Conservation (phyloP, 768 basidiomycete genomes). For the Tylopilus vinaceipallidus region DNA sequence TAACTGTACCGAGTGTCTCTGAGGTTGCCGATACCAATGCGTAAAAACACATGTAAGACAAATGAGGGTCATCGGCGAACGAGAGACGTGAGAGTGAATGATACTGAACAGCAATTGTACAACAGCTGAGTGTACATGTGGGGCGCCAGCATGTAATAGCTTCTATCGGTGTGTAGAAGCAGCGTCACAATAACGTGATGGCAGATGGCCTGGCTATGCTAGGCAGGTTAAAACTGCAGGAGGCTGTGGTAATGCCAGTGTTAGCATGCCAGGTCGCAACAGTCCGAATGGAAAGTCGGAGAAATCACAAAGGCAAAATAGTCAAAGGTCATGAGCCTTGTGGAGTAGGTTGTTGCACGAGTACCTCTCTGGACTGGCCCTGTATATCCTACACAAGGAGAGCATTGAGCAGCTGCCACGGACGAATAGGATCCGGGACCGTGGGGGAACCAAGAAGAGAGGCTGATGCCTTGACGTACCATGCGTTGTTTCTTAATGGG, state of each 20-base stretch:
- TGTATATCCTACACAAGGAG: slow-evolving; percentile 50
- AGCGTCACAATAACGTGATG: slow-evolving; percentile 3
- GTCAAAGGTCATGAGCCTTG: slow-evolving; percentile 50
- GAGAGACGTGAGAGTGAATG: slow-evolving; percentile 14
- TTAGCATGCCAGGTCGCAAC: slow-evolving; percentile 9
- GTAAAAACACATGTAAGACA: slow-evolving; percentile 23
- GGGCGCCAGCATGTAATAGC: slow-evolving; percentile 9
- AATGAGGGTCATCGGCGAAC: slow-evolving; percentile 21
- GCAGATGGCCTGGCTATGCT: slow-evolving; percentile 2
- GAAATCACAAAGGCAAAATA: slow-evolving; percentile 2
- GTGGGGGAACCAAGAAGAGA: not conserved
- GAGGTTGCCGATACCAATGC: slow-evolving; percentile 15
- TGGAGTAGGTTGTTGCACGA: slow-evolving; percentile 71
- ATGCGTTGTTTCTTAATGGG: slow-evolving; percentile 75
- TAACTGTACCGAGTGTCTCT: slow-evolving; percentile 6
- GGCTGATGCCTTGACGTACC: slow-evolving; percentile 40
- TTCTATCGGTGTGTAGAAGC: slow-evolving; percentile 14
- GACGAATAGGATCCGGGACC: not conserved
- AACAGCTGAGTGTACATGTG: slow-evolving; percentile 23
- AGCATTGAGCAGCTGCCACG: slow-evolving; percentile 3
- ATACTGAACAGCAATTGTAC: slow-evolving; percentile 23
- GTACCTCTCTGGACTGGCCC: slow-evolving; percentile 61
- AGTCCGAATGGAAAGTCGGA: slow-evolving; percentile 6
- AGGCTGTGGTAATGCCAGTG: not conserved
- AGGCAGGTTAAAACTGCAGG: slow-evolving; percentile 13